Evolutionary conservation across 257 asterid genomes (phyloP).

Genomic region (Craterostigma plantagineum): DNA sequence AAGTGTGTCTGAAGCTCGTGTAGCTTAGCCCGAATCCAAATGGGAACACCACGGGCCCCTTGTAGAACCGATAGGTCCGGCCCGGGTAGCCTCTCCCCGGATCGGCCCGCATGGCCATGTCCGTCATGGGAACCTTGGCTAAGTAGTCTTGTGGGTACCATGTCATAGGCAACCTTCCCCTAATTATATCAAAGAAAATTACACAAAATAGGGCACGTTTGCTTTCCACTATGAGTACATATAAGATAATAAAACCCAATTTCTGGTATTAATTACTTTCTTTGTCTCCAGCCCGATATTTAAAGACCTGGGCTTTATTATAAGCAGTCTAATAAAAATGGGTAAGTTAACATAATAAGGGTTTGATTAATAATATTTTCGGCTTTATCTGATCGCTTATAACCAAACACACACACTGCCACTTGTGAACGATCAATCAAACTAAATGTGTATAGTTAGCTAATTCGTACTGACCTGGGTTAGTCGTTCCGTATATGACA

Average conservation of each 20-base stretch:
- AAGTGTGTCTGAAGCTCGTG: constrained; percentile 29
- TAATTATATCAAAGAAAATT: constrained; percentile 4
- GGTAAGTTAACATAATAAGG: too few relatives aligned
- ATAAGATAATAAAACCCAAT: too few relatives aligned
- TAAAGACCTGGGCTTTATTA: too few relatives aligned
- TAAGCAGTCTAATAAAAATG: too few relatives aligned
- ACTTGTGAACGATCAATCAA: not conserved
- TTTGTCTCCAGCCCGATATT: too few relatives aligned
- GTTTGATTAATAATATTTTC: too few relatives aligned
- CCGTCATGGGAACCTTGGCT: constrained; percentile 32
- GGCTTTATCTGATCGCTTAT: too few relatives aligned
- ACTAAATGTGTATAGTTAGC: not conserved
- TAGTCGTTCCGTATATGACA: constrained; percentile 49
- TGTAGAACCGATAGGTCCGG: constrained; percentile 64
- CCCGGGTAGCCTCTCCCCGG: constrained; percentile 76
- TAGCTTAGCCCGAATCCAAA: constrained; percentile 70
- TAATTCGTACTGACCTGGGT: constrained; percentile 32
- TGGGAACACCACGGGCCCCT: constrained; percentile 64
- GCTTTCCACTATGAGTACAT: too few relatives aligned
- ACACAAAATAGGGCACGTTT: not conserved
- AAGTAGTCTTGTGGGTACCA: constrained; percentile 52
- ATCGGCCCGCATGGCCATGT: constrained; percentile 66
- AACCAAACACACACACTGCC: too few relatives aligned
- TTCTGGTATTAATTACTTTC: too few relatives aligned
- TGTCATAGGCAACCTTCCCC: constrained; percentile 82